Conservation (phyloP, 1,284 basidiomycete genomes). For the Rhodotorula sp. region DNA sequence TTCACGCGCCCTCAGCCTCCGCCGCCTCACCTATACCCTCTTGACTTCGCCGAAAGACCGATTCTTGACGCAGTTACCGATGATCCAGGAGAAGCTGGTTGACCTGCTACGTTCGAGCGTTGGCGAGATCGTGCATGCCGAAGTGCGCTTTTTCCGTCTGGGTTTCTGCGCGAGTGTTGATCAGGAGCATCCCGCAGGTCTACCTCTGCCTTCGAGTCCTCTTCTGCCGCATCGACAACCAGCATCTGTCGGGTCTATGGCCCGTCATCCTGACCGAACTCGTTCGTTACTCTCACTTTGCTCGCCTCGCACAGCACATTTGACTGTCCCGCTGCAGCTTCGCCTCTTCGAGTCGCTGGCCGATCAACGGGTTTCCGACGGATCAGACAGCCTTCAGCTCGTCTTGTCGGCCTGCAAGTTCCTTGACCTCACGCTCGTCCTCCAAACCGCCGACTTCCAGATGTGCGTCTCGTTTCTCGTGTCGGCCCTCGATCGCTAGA, state of each 20-base stretch:
- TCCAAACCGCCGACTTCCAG: slow-evolving; percentile 97
- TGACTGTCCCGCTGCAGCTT: slow-evolving; percentile 44
- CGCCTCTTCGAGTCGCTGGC: slow-evolving; percentile 60
- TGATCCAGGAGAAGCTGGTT: slow-evolving; percentile 93
- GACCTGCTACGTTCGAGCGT: slow-evolving; percentile 78
- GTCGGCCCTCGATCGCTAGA: no score
- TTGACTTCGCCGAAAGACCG: slow-evolving; percentile 84
- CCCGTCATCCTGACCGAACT: slow-evolving; percentile 91
- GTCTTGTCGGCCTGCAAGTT: slow-evolving; percentile 89
- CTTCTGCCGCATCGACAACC: slow-evolving; percentile 83
- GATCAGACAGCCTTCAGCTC: slow-evolving; percentile 68
- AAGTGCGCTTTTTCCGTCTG: slow-evolving; percentile 57
- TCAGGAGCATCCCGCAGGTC: slow-evolving; percentile 48
- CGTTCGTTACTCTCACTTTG: slow-evolving; percentile 54
- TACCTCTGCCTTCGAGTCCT: slow-evolving; percentile 91
- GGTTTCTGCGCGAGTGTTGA: neutral
- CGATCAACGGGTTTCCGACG: slow-evolving; percentile 43
- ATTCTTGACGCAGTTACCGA: slow-evolving; percentile 83
- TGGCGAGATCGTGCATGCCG: slow-evolving; percentile 82
- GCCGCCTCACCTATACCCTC: slow-evolving; percentile 80
- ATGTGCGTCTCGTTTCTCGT: slow-evolving; percentile 60
- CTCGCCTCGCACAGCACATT: neutral
- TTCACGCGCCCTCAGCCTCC: slow-evolving; percentile 79
- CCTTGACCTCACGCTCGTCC: slow-evolving; percentile 80
- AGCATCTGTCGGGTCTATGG: slow-evolving; percentile 95